These are phyloP conservation scores for Flaveria ramosissima DNA, from an alignment of 129 eudicot species.

Conservation along the genomic window DNA sequence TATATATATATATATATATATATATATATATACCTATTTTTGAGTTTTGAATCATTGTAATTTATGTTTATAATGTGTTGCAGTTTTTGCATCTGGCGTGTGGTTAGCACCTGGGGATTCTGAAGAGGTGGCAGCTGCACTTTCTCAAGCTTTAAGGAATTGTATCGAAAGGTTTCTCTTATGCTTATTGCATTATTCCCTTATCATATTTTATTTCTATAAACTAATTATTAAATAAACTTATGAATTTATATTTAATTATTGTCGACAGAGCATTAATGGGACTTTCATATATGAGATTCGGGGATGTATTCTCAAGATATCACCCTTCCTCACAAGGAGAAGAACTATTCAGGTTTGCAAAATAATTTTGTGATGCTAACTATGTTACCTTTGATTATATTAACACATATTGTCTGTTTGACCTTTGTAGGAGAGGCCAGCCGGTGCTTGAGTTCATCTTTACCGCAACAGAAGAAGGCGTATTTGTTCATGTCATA, in stretches of 20 bases:
- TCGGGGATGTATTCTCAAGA: conserved; percentile 88
- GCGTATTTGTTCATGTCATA: conserved; percentile 80
- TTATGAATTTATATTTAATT: conserved; percentile 2
- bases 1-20: too few species aligned
- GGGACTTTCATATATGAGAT: conserved; percentile 84
- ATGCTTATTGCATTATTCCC: background rate
- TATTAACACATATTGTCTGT: background rate
- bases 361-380: background rate
- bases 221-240: conserved; percentile 10
- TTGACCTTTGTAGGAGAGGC: conserved; percentile 71
- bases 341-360: conserved; percentile 88
- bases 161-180: conserved; percentile 79
- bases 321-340: conserved; percentile 77
- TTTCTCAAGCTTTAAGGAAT: conserved; percentile 91
- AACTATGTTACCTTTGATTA: background rate
- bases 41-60: conserved; percentile 10
- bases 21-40: background rate
- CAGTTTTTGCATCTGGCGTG: conserved; percentile 91
- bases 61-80: conserved; percentile 18
- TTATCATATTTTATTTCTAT: background rate
- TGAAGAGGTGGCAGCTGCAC: conserved; percentile 92
- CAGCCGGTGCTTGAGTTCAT: conserved; percentile 87
- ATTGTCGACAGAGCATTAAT: conserved; percentile 62
- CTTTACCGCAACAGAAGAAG: conserved; percentile 92
- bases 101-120: conserved; percentile 99